These are phyloP conservation scores for Lipomyces sp. DNA, from an alignment of 805 yeast species.

Conservation along the genomic window DNA sequence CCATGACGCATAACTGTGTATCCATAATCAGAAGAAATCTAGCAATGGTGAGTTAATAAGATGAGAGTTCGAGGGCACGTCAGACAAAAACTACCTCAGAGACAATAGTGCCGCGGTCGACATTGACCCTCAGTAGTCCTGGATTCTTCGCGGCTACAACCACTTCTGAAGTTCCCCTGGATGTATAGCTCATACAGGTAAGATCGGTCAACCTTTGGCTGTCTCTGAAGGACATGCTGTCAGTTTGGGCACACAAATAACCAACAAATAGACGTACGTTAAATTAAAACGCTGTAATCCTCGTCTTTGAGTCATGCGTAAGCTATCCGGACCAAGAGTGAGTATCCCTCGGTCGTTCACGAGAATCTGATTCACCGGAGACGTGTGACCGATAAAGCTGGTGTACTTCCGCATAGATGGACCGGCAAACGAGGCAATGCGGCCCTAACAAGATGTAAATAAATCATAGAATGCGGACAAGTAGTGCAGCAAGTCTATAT, in stretches of 20 bases:
- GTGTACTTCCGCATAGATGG: constrained; percentile 54
- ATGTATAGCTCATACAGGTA: constrained; percentile 33
- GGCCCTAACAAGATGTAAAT: constrained; percentile 34
- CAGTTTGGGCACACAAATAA: neutral
- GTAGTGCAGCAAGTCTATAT: constrained; percentile 38
- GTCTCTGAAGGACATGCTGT: constrained; percentile 2
- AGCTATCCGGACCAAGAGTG: constrained; percentile 50
- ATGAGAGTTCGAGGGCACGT: too few relatives aligned
- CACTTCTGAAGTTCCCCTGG: constrained; percentile 37
- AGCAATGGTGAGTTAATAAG: constrained; percentile 7
- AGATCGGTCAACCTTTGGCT: constrained; percentile 24
- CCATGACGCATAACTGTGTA: constrained; percentile 36
- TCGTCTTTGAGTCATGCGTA: constrained; percentile 54
- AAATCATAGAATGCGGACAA: neutral
- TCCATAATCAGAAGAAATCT: constrained; percentile 20
- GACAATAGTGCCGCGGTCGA: constrained; percentile 39
- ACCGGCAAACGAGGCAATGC: constrained; percentile 45
- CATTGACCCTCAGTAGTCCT: constrained; percentile 37
- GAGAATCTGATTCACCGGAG: constrained; percentile 52
- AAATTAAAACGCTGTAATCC: constrained; percentile 48
- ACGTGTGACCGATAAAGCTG: constrained; percentile 51
- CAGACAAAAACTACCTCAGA: constrained; percentile 31
- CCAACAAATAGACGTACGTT: constrained; percentile 3
- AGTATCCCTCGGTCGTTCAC: constrained; percentile 57
- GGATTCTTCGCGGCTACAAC: constrained; percentile 36